Evolutionary conservation across 2,329 filamentous ascomycete species (phyloP), one percentile per base, ranked within the genome.

Genomic region (Aspergillus quadricinctus): DNA sequence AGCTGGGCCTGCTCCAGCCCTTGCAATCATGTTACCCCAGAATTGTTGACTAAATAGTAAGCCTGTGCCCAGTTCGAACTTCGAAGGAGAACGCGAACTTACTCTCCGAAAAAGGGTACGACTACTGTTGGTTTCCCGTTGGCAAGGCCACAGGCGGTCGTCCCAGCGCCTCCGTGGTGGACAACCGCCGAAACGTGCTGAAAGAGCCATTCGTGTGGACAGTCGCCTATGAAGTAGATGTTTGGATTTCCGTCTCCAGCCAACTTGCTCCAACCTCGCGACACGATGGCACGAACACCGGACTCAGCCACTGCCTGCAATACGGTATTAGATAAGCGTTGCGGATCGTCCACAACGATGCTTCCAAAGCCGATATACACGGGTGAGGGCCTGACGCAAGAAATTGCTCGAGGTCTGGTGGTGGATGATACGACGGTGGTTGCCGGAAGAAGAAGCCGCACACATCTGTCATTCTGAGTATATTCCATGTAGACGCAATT

Each of bases 81-180:
- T n/a, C n/a, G 3, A 8, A 1, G 19, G 8, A 41, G 1, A 2
- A 29, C 14, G 10, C 28, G 10, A 11, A 63, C 68, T 54, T 53
- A 71, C 69, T 84, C 81, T 49, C 81, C 81, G 59, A 83, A 83
- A 61, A 83, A 85, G 0, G 82, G 83, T 0, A 85, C 77, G 21
- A 85, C 75, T 0, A 78, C 66, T 0, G 82, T 85, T 0, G 83
- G 82, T 19, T 74, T 69, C 0, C 78, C 82, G 49, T 80, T 75
- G 2, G 73, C 66, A 4, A 85, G 74, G 1, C 83, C 82, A 40
- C 77, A 79, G 1, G 83, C 81, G 2, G 83, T 84, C 0, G 82
- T 85, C 3, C 83, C 83, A 14, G 83, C 83, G 7, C 83, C 83
- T 21, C 83, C 83, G 52, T 86, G 82, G 57, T 86, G 83, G 0